Evolutionary conservation across 2,329 filamentous ascomycete genomes (phyloP), one percentile per base, ranked within the genome.

Genomic region (Fusarium sp.): DNA sequence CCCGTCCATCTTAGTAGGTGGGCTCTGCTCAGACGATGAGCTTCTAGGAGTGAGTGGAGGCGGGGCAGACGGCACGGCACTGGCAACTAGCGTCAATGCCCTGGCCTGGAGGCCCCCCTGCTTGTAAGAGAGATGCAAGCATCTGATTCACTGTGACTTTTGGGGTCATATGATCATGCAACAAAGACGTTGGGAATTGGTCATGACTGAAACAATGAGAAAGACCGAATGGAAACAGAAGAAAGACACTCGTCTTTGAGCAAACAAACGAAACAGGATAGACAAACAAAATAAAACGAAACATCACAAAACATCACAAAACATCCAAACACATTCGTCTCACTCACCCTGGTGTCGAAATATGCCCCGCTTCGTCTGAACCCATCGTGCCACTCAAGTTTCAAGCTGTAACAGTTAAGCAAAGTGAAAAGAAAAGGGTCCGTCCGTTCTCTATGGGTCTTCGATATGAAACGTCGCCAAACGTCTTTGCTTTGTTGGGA

Each of bases 311-410:
- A 31, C 25, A 25, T 6, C 5, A 68, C 47, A 46, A 69, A 68
- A 67, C 51, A 63, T 45, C 36, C 25, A 57, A 63, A 53, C 40
- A 36, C 40, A 50, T n/a, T 59, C 14, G 36, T 25, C 43, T 54
- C 63, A 61, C 69, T 47, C 46, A 71, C 59, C 69, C 57, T 54
- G 59, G 55, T 57, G 69, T 58, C 25, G 63, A 63, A 42, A 58
- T 54, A 56, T 53, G 63, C 47, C 69, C 66, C 66, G 58, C 54
- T 61, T 61, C 66, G 51, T 70, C 69, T 36, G 60, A 70, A n/a
- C 58, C 54, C 69, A 71, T 72, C 69, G 46, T 72, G 68, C 69
- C 66, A 70, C 63, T 60, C 59, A 42, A 36, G 66, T 70, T 69
- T 64, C 67, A 70, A 56, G 40, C 23, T 59, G 52, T 57, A 58